Evolutionary conservation across 352 stramenopile genomes (phyloP).

Genomic region (Globisporangium viniferum): DNA sequence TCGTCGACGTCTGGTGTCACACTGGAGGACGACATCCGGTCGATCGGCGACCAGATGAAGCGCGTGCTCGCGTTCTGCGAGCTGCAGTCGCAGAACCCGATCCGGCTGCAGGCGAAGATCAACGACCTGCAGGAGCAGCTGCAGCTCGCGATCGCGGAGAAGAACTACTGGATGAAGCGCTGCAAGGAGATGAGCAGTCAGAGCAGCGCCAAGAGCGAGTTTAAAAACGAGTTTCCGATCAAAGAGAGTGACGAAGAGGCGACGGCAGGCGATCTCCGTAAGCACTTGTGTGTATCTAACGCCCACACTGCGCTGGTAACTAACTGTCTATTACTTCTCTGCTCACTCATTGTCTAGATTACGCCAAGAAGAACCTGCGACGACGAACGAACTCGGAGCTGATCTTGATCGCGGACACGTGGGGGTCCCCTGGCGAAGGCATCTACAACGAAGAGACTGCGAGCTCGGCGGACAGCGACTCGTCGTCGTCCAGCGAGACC

Average conservation of each 20-base stretch:
- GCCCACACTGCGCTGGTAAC: background rate
- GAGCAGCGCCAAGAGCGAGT: slow-evolving; percentile 16
- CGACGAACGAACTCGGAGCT: slow-evolving; percentile 85
- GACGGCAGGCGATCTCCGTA: slow-evolving; percentile 16
- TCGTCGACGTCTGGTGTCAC: slow-evolving; percentile 43
- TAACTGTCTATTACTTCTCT: background rate
- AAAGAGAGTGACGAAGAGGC: slow-evolving; percentile 29
- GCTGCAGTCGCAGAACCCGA: slow-evolving; percentile 61
- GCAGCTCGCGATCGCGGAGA: slow-evolving; percentile 69
- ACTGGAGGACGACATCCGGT: slow-evolving; percentile 73
- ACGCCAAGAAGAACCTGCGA: slow-evolving; percentile 48
- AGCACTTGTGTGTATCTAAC: background rate
- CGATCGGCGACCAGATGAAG: slow-evolving; percentile 80
- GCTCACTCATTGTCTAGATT: slow-evolving; percentile 20
- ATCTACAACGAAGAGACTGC: slow-evolving; percentile 71
- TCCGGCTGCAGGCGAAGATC: slow-evolving; percentile 76
- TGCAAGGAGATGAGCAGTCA: slow-evolving; percentile 57
- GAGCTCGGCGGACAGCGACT: slow-evolving; percentile 42
- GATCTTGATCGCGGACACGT: slow-evolving; percentile 76
- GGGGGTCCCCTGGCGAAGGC: slow-evolving; percentile 61
- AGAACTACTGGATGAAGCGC: slow-evolving; percentile 90
- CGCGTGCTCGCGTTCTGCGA: slow-evolving; percentile 80
- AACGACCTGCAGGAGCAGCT: slow-evolving; percentile 78
- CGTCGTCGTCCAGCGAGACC: slow-evolving; percentile 44
- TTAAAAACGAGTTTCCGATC: background rate